Evolutionary conservation across 768 basidiomycete species (phyloP).

Genomic region (Boletellus sp.): DNA sequence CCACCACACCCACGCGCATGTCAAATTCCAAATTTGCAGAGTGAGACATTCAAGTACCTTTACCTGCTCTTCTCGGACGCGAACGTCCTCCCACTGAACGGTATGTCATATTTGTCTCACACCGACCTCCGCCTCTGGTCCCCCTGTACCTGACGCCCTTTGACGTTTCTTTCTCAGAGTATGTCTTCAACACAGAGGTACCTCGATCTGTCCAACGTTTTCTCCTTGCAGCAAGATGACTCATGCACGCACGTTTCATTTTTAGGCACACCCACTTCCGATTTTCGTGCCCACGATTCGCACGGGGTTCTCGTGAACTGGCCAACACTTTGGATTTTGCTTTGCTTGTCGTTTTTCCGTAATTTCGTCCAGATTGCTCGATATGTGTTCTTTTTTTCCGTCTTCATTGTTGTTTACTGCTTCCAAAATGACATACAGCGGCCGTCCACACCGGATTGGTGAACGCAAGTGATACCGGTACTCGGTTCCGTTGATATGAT

Average conservation of each 20-base stretch:
- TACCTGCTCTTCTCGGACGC: constrained; percentile 82
- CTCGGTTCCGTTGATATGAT: too few relatives aligned
- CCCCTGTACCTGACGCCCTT: constrained; percentile 6
- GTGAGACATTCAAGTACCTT: constrained; percentile 89
- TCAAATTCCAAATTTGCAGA: constrained; percentile 39
- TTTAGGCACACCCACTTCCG: constrained; percentile 68
- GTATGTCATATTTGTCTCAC: constrained; percentile 42
- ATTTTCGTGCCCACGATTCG: constrained; percentile 54
- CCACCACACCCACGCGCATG: too few relatives aligned
- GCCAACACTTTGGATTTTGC: background rate
- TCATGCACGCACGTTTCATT: constrained; percentile 1
- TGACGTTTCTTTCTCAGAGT: constrained; percentile 41
- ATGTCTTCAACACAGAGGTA: constrained; percentile 93
- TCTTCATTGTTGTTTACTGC: too few relatives aligned
- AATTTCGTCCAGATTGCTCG: too few relatives aligned
- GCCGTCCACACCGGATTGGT: background rate
- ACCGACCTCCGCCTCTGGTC: background rate
- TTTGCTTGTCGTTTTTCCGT: background rate
- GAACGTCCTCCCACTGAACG: constrained; percentile 63
- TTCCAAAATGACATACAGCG: background rate
- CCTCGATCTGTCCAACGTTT: background rate
- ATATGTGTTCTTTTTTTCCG: too few relatives aligned
- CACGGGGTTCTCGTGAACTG: constrained; percentile 44
- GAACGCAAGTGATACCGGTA: too few relatives aligned
- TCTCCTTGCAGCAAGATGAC: background rate